Evolutionary conservation across 768 basidiomycete genomes (phyloP), one percentile per base, ranked within the genome.

Genomic region (Mycena rebaudengoi): DNA sequence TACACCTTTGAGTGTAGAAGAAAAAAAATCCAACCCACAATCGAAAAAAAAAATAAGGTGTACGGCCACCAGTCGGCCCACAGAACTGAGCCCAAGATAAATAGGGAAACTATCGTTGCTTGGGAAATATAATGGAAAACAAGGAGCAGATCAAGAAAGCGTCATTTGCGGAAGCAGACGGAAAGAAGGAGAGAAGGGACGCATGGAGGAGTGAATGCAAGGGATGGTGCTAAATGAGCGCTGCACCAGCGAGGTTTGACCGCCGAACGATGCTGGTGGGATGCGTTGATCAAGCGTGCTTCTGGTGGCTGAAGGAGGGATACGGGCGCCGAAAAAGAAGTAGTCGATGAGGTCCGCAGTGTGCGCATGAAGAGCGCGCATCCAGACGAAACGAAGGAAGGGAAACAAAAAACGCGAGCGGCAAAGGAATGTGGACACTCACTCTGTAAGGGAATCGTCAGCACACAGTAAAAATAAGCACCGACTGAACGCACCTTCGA

Each of bases 401-500:
- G 68, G 66, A 60, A 67, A 63, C 62, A 65, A 66, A 41, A n/a
- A n/a, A n/a, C n/a, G n/a, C n/a, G 61, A 66, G 73, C 70, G 66
- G 71, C 70, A 53, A 70, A 70, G 55, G 63, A 65, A 71, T 69
- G 52, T 41, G 45, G 65, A 70, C 29, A 90, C 89, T 92, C 84
- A 92, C 91, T 91, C 90, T 91, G 69, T 40, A 4, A 67, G 67
- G 56, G 59, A 26, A 65, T 66, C 21, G 63, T 62, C 21, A 51
- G 53, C 26, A 26, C 62, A 45, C 37, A 8, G 35, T 46, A 58
- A 64, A 32, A 28, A 43, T 48, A 39, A 12, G 45, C 21, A 49
- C 32, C 25, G 16, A 50, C 37, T 14, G 7, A 20, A 82, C 88
- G 69, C 65, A 94, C 94, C 94, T 95, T 95, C 92, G 51, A 96